Base-by-base conservation (phyloP, 1,284 basidiomycete species). In the Cryptococcus sp. region DNA sequence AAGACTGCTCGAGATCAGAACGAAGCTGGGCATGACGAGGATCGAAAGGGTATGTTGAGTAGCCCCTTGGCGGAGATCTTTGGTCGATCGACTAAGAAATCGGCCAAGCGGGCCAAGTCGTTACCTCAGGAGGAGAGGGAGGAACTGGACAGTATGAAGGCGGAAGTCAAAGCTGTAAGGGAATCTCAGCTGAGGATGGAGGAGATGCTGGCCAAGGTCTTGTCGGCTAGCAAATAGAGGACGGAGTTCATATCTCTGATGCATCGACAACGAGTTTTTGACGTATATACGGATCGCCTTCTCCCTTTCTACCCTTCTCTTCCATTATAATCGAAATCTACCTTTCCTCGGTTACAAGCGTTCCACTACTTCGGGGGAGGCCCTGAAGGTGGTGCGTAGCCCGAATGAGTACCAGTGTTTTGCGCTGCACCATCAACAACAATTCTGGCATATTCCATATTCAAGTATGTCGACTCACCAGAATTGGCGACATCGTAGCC, bases 171-270 rank as follows among this genome's bases (percentile, higher is more conserved):
- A 39, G 56, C 58, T 43, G 51, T 69, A 39, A 52, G 57, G 43
- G 62, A 57, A 31, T 52, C 54, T 38, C 69, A 66, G 53, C 47
- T 57, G 45, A 54, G 68, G 35, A 59, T 69, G 48, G 69, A 71
- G 54, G 58, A 58, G 42, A 55, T 71, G 53, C 50, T 71, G 39
- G 45, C 48, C 6, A 63, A 58, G 48, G 38, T 65, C 12, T 37
- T 65, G 14, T 55, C 61, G 2, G 50, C 50, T 11, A 33, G 45
- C 11, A 32, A 23, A 22, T 43, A 19, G 18, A 25, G 19, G 19
- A 39, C 16, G 7, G n/a, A 7, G 23, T 12, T 36, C 21, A 9
- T 39, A 39, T 39, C 5, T 24, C 10, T 24, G 9, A 24, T n/a
- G 7, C 23, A 38, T 39, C 23, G 23, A 21, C 39, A n/a, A 41